Evolutionary conservation across 257 asterid genomes (phyloP).

Genomic region (Jaltomata sinuosa): DNA sequence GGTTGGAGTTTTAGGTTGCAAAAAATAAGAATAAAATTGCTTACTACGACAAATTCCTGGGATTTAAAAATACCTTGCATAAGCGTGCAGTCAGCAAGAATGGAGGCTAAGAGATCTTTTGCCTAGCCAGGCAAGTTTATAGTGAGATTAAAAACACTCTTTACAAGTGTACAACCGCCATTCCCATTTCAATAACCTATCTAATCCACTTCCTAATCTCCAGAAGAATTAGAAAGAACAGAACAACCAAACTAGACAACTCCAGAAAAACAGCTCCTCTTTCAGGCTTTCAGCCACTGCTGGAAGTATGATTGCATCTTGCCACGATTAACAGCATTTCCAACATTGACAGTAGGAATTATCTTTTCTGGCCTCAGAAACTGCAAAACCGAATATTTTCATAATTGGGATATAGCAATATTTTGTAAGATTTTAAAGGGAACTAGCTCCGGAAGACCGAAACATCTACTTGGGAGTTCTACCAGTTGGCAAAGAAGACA

Average conservation of each 20-base stretch:
- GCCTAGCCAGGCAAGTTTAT: not conserved
- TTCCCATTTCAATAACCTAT: not conserved
- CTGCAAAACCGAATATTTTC: not conserved
- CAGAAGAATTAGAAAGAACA: not conserved
- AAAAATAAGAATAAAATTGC: not conserved
- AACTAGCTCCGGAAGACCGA: not conserved
- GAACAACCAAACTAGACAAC: not conserved
- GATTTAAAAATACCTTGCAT: not conserved
- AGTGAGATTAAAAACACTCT: not conserved
- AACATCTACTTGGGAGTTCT: not conserved
- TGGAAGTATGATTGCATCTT: conserved; percentile 24
- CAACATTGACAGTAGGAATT: conserved; percentile 23
- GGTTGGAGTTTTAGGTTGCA: not conserved
- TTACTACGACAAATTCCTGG: not conserved
- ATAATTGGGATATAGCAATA: not conserved
- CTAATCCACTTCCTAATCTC: not conserved
- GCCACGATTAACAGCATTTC: conserved; percentile 17
- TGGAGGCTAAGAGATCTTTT: not conserved
- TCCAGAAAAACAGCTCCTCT: not conserved
- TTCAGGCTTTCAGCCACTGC: conserved; percentile 15
- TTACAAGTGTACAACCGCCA: not conserved
- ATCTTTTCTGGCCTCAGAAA: conserved; percentile 20
- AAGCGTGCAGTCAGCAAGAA: not conserved
- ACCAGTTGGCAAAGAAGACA: not conserved
- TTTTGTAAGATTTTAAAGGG: not conserved